These are phyloP conservation scores for Acacia acuminata DNA, from an alignment of 306 rosid genomes.

Conservation along the genomic window DNA sequence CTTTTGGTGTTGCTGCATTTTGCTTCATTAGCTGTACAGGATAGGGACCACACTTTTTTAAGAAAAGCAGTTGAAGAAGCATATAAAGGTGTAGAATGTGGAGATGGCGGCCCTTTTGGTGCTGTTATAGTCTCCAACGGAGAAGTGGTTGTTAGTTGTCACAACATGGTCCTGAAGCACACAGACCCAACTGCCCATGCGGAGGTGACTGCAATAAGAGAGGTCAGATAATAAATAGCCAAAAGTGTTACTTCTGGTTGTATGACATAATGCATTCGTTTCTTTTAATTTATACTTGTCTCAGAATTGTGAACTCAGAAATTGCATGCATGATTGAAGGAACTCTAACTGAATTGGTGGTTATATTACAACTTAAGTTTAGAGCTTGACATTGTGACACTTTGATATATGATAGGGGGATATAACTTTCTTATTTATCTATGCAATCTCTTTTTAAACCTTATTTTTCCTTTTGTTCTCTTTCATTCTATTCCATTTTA, in stretches of 20 bases:
- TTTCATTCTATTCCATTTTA: background rate
- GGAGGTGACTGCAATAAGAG: conserved; percentile 91
- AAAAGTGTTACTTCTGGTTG: conserved; percentile 4
- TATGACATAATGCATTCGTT: background rate
- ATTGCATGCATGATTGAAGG: background rate
- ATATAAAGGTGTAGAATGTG: conserved; percentile 78
- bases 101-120: conserved; percentile 96
- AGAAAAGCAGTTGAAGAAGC: conserved; percentile 92
- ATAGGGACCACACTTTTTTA: conserved; percentile 80
- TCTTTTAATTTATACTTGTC: background rate
- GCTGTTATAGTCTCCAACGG: conserved; percentile 75
- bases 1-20: conserved; percentile 22
- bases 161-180: conserved; percentile 77
- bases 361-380: background rate
- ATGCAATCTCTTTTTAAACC: background rate
- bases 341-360: background rate
- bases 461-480: background rate
- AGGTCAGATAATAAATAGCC: conserved; percentile 53
- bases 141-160: conserved; percentile 77
- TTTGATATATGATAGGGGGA: background rate
- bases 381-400: background rate
- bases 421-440: background rate
- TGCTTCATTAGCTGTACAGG: conserved; percentile 63
- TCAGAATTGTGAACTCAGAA: conserved; percentile 3
- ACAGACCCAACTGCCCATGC: conserved; percentile 97